These are phyloP conservation scores for Sugiyamaella sp. DNA, from an alignment of 1,139 yeast genomes.

Conservation along the genomic window DNA sequence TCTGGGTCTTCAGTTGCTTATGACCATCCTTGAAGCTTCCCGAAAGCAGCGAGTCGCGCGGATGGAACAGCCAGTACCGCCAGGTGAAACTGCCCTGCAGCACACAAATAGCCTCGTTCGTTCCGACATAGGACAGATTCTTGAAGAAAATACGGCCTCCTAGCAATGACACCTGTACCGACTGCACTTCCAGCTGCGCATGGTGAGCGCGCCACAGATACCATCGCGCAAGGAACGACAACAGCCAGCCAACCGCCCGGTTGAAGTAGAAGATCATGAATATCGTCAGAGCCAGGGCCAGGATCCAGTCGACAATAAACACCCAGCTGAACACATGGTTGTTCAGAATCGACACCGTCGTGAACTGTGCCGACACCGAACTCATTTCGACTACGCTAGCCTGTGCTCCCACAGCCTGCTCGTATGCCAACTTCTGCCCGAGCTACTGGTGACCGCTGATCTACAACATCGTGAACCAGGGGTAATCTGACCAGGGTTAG, in stretches of 20 bases:
- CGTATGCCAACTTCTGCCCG: too few species aligned
- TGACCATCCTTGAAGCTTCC: background rate
- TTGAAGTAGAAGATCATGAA: conserved; percentile 76
- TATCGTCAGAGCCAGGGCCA: conserved; percentile 63
- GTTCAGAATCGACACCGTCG: conserved; percentile 37
- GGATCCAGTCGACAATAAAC: conserved; percentile 79
- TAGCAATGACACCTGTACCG: conserved; percentile 71
- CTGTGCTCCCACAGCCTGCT: too few species aligned
- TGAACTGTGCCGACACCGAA: conserved; percentile 27
- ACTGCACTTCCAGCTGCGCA: conserved; percentile 65
- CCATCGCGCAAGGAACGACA: conserved; percentile 56
- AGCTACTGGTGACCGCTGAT: too few species aligned
- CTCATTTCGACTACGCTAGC: conserved; percentile 7
- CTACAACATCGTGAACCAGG: too few species aligned
- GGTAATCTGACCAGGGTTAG: too few species aligned
- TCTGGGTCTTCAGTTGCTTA: too few species aligned
- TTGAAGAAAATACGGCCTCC: conserved; percentile 84
- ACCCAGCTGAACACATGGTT: conserved; percentile 67
- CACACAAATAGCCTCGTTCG: conserved; percentile 69
- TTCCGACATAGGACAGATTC: conserved; percentile 69
- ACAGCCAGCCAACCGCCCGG: conserved; percentile 64
- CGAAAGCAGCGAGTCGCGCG: conserved; percentile 33
- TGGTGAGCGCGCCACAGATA: conserved; percentile 65
- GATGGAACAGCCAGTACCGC: conserved; percentile 77
- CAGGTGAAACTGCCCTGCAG: conserved; percentile 78